phyloP scores from a whole-genome alignment of 2,329 filamentous ascomycete genomes.

The Pseudocercospora musae region DNA sequence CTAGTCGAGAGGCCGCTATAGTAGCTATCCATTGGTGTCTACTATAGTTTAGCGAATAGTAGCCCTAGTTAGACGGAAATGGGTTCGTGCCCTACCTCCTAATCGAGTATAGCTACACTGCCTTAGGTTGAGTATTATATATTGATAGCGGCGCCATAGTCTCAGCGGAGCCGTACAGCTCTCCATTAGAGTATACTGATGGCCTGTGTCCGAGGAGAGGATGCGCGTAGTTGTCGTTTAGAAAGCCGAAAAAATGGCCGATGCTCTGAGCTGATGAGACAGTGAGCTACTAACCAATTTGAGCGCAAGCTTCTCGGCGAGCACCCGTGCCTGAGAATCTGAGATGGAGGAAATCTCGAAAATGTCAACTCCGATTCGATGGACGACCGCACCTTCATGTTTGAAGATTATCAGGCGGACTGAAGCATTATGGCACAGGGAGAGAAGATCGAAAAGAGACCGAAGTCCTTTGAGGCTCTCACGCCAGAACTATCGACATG shows the following conservation, averaged over 20 bases:
- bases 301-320: not conserved
- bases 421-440: slow-evolving; percentile 22
- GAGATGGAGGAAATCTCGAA: not conserved
- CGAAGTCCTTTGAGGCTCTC: slow-evolving; percentile 65
- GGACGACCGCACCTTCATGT: not conserved
- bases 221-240: too few species aligned
- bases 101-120: too few species aligned
- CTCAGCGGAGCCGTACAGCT: too few species aligned
- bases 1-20: not conserved
- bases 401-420: not conserved
- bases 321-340: not conserved
- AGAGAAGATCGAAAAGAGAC: slow-evolving; percentile 27
- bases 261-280: not conserved
- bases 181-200: too few species aligned
- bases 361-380: not conserved
- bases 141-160: too few species aligned
- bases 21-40: not conserved
- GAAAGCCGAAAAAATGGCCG: too few species aligned
- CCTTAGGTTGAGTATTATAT: too few species aligned
- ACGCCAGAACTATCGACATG: slow-evolving; percentile 73
- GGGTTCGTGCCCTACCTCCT: not conserved
- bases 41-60: not conserved
- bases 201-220: too few species aligned
- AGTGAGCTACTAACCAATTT: not conserved
- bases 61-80: not conserved